Base-by-base conservation (phyloP, 805 yeast species). In the Candida nitratophila region DNA sequence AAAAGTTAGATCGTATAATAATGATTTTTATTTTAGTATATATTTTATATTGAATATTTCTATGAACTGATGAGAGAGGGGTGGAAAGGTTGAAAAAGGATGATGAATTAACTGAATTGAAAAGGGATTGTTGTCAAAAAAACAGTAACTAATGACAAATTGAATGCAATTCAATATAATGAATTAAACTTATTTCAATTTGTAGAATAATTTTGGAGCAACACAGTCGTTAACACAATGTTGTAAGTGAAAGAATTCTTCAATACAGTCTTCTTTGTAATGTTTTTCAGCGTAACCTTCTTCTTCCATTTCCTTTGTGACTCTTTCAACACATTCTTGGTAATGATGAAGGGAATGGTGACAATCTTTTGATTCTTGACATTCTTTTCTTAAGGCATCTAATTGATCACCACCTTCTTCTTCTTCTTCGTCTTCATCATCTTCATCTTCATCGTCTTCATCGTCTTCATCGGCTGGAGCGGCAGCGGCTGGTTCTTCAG, bases 241-340 rank as follows among this genome's bases (percentile, higher is more conserved):
- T 68, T 88, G 88, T 65, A 90, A 76, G 71, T 93, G 98, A 88
- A 91, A 91, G 68, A 86, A 91, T 71, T 91, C 99, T 71, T 91
- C 98, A 50, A 91, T 84, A 76, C 99, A 91, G 71, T 91, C 97
- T 74, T 91, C 99, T 71, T 91, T 91, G 76, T 87, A 75, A 11
- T 74, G 81, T 58, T 76, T 77, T 47, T 84, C 82, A 26, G 69
- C 96, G 65, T 91, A 90, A 56, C 73, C 95, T 54, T 77, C 84
- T 61, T 86, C 90, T 71, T 89, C 87, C 73, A 74, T 77, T 57
- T 81, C 95, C 65, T 82, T 79, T 52, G 93, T 81, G 52, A 91
- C 98, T 74, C 97, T 88, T 71, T 86, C 97, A 47, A 81, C 81
- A 77, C 99, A 91, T 70, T 90, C 96, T 50, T 85, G 81, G 70